A percentile compares a stretch with the other conserved stretches of the same genome.
Conservation (phyloP, 2,329 filamentous ascomycete species). For the Penicillium digitatum region DNA sequence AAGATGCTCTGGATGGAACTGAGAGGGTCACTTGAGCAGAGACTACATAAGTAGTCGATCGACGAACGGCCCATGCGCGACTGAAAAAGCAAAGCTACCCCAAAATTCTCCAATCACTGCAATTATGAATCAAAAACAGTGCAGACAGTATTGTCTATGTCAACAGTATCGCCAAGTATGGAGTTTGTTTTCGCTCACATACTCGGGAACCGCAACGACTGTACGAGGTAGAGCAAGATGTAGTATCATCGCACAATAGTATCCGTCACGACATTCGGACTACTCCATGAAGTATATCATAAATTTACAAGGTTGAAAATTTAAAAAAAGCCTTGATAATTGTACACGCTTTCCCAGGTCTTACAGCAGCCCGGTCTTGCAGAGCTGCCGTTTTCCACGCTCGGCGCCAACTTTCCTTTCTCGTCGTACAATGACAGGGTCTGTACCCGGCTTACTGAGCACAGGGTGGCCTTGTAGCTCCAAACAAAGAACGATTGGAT, state of each 20-base stretch:
- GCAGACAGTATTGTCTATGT: not conserved
- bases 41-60: constrained; percentile 21
- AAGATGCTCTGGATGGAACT: constrained; percentile 2
- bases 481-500: not conserved
- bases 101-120: not conserved
- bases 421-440: constrained; percentile 15
- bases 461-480: constrained; percentile 15
- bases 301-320: constrained; percentile 9
- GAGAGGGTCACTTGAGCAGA: constrained; percentile 29
- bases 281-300: not conserved
- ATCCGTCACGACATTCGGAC: not conserved
- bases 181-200: constrained; percentile 10
- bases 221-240: constrained; percentile 20
- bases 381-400: constrained; percentile 17
- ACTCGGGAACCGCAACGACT: constrained; percentile 8
- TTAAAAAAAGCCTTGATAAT: constrained; percentile 8
- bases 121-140: constrained; percentile 6
- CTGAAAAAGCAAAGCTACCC: not conserved
- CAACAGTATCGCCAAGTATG: not conserved
- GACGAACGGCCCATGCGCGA: constrained; percentile 30
- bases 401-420: constrained; percentile 13
- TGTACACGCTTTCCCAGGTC: constrained; percentile 8
- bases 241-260: constrained; percentile 12
- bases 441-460: not conserved
- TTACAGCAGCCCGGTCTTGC: constrained; percentile 17